A percentile compares a stretch with the other conserved stretches of the same genome.
phyloP scores from a whole-genome alignment of 2,329 filamentous ascomycete genomes.

The Colletotrichum sp. region DNA sequence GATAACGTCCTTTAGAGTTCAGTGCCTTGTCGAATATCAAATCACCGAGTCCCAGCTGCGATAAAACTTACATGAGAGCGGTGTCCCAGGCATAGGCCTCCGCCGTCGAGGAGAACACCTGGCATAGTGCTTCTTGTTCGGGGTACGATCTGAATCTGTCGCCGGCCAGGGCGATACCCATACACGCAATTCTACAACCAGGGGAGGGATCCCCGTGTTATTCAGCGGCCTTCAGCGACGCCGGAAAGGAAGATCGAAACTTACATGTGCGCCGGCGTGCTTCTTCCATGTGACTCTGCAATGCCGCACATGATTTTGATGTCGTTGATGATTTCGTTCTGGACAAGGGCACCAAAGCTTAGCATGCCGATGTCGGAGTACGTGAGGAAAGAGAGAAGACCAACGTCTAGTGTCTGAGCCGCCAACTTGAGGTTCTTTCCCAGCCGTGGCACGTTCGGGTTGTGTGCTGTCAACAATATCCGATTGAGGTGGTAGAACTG shows the following conservation, averaged over 20 bases:
- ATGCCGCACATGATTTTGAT: not conserved
- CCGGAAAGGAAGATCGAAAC: not conserved
- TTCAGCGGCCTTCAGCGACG: not conserved
- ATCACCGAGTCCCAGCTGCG: not conserved
- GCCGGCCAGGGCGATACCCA: constrained; percentile 35
- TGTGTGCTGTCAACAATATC: constrained; percentile 32
- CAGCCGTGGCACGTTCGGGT: constrained; percentile 28
- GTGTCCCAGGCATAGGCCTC: not conserved
- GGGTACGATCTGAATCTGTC: constrained; percentile 38
- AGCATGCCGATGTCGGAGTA: constrained; percentile 6
- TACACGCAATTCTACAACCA: constrained; percentile 25
- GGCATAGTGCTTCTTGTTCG: constrained; percentile 41
- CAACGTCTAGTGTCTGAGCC: constrained; percentile 16
- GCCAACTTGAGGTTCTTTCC: constrained; percentile 1
- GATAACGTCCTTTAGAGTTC: not conserved
- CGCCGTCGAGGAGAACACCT: constrained; percentile 35
- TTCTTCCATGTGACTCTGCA: not conserved
- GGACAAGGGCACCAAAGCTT: not conserved
- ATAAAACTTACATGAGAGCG: not conserved
- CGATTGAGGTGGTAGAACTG: constrained; percentile 30
- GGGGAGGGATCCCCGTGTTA: not conserved
- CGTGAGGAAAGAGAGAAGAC: constrained; percentile 11
- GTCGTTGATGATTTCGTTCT: not conserved
- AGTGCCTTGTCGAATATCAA: not conserved
- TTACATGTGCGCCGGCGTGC: not conserved